Percentiles rank a stretch among this genome's conserved stretches.
Evolutionary conservation across 768 basidiomycete genomes (phyloP).

Genomic region (Leucocoprinus sp.): DNA sequence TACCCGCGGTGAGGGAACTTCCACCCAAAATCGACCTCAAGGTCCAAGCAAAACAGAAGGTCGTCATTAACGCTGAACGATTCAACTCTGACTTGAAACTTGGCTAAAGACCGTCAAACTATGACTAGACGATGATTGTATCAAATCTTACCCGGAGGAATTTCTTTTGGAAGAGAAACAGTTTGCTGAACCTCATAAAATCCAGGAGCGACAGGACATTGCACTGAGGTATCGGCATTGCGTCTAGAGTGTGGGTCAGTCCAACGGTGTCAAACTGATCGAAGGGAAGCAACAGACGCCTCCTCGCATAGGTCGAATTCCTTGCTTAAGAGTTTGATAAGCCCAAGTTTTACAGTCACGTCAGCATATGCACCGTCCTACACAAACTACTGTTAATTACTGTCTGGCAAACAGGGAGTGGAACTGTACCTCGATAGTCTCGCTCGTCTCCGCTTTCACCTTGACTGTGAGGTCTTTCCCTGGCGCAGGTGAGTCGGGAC

Average conservation of each 20-base stretch:
- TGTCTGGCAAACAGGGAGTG: neutral
- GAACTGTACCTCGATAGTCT: slow-evolving; percentile 55
- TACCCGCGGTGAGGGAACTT: slow-evolving; percentile 23
- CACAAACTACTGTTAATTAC: neutral
- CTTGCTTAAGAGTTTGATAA: slow-evolving; percentile 82
- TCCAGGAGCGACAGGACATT: slow-evolving; percentile 79
- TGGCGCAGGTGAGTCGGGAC: slow-evolving; percentile 84
- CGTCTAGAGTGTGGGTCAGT: slow-evolving; percentile 34
- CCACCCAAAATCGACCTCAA: slow-evolving; percentile 68
- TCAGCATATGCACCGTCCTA: slow-evolving; percentile 90
- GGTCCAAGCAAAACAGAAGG: slow-evolving; percentile 70
- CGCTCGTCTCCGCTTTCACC: slow-evolving; percentile 51
- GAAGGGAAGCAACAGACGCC: slow-evolving; percentile 54
- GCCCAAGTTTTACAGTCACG: slow-evolving; percentile 87
- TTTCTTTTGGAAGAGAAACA: slow-evolving; percentile 84
- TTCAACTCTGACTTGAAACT: slow-evolving; percentile 62
- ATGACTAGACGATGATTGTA: neutral
- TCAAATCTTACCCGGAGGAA: slow-evolving; percentile 74
- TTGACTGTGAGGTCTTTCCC: slow-evolving; percentile 84
- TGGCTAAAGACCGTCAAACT: slow-evolving; percentile 45
- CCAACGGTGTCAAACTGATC: neutral
- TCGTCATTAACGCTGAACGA: slow-evolving; percentile 70
- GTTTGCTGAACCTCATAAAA: slow-evolving; percentile 70
- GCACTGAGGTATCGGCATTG: slow-evolving; percentile 64
- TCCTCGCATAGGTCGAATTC: slow-evolving; percentile 87